Evolutionary conservation across 345 rosid genomes (phyloP).

Genomic region (Noccaea bulbosa): DNA sequence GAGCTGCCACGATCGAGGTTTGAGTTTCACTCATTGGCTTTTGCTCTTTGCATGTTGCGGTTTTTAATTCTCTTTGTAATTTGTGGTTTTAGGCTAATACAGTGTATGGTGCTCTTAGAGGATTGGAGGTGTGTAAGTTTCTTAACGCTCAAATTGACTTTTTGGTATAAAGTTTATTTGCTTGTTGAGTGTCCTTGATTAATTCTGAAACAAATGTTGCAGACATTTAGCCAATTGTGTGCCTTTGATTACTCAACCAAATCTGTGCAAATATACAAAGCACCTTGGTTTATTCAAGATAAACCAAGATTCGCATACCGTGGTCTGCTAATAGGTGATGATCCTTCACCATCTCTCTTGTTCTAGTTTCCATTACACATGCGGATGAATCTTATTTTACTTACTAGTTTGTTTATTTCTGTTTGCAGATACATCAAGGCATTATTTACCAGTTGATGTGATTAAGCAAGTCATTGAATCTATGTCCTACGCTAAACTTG

Average conservation of each 20-base stretch:
- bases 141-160: constrained; percentile 17
- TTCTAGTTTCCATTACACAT: neutral
- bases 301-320: constrained; percentile 85
- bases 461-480: constrained; percentile 87
- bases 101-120: constrained; percentile 85
- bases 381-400: neutral
- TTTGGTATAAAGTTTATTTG: neutral
- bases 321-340: constrained; percentile 75
- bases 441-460: constrained; percentile 69
- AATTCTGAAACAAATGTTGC: constrained; percentile 33
- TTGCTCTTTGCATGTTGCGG: constrained; percentile 3
- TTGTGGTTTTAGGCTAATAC: constrained; percentile 75
- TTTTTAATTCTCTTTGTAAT: neutral
- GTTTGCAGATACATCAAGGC: constrained; percentile 93
- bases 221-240: constrained; percentile 98
- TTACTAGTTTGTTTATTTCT: constrained; percentile 10
- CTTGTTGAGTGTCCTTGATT: neutral
- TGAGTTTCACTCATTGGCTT: neutral
- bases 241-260: constrained; percentile 70
- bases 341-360: constrained; percentile 15
- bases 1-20: constrained; percentile 80
- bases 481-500: constrained; percentile 95
- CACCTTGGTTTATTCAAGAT: constrained; percentile 90
- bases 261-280: constrained; percentile 67
- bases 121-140: constrained; percentile 72